A percentile compares a stretch with the other conserved stretches of the same genome.
Conservation (phyloP, 1,139 yeast genomes). For the Pichia sp. region DNA sequence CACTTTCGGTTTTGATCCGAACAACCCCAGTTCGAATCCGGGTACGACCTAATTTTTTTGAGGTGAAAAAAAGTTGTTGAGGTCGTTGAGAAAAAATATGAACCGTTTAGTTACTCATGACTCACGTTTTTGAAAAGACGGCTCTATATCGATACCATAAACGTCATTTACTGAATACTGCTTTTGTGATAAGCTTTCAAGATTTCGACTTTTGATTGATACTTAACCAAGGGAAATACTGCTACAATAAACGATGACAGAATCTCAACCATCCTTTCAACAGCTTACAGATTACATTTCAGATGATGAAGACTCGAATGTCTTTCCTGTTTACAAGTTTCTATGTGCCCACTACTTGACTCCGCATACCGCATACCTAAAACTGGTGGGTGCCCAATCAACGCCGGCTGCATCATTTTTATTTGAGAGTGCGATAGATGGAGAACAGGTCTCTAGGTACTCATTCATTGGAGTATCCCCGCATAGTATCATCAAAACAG, state of each 20-base stretch:
- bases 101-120: background rate
- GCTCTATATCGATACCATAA: too few relatives aligned
- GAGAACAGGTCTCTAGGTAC: slow-evolving; percentile 84
- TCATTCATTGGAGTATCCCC: slow-evolving; percentile 90
- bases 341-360: slow-evolving; percentile 75
- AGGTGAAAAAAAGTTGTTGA: background rate
- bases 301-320: slow-evolving; percentile 17
- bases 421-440: slow-evolving; percentile 83
- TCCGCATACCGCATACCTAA: slow-evolving; percentile 86
- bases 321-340: slow-evolving; percentile 65
- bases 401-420: slow-evolving; percentile 67
- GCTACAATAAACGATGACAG: slow-evolving; percentile 13
- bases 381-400: slow-evolving; percentile 69
- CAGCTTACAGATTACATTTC: slow-evolving; percentile 17
- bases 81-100: too few relatives aligned
- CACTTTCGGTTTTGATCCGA: slow-evolving; percentile 72
- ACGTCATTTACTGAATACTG: too few relatives aligned
- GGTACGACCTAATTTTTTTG: slow-evolving; percentile 62
- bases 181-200: too few relatives aligned
- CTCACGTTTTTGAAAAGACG: background rate
- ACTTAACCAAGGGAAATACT: too few relatives aligned
- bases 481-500: slow-evolving; percentile 75
- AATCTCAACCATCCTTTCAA: slow-evolving; percentile 18
- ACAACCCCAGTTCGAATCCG: slow-evolving; percentile 96
- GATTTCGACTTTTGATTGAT: too few relatives aligned